phyloP scores from a whole-genome alignment of 371 early-diverging fungal species.

The Enterocytospora artemiae region DNA sequence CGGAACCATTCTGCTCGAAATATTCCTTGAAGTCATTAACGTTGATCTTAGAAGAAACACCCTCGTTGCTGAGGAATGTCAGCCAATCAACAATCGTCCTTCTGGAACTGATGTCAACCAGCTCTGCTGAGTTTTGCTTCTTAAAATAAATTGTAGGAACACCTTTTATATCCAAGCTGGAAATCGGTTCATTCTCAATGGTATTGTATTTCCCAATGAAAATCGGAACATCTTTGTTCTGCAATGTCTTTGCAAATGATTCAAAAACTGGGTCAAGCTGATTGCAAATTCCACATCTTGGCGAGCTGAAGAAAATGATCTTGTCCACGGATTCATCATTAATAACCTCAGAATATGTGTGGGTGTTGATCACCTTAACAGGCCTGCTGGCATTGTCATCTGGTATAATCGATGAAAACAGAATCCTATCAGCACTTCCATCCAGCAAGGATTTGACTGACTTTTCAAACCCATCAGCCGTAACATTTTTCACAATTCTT shows the following conservation, averaged over 20 bases:
- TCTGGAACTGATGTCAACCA: not conserved
- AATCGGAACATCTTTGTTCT: slow-evolving; percentile 15
- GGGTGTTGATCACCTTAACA: slow-evolving; percentile 38
- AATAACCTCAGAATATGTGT: slow-evolving; percentile 3
- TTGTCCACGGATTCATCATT: slow-evolving; percentile 27
- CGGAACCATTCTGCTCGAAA: not conserved
- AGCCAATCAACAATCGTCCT: not conserved
- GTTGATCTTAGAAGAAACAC: slow-evolving; percentile 1
- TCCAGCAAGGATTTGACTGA: slow-evolving; percentile 24
- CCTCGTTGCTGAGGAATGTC: not conserved
- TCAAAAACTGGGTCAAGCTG: slow-evolving; percentile 38
- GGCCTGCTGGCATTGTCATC: slow-evolving; percentile 31
- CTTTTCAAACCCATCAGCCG: slow-evolving; percentile 6
- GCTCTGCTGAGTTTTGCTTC: slow-evolving; percentile 27
- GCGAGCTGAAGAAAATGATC: slow-evolving; percentile 36
- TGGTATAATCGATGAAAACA: slow-evolving; percentile 23
- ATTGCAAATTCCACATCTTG: slow-evolving; percentile 35
- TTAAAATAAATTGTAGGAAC: slow-evolving; percentile 38
- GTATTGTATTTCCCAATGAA: slow-evolving; percentile 32
- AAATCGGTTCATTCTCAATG: slow-evolving; percentile 32
- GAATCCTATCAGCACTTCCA: slow-evolving; percentile 11
- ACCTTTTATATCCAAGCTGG: slow-evolving; percentile 24
- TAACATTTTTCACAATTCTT: slow-evolving; percentile 18
- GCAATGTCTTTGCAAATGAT: slow-evolving; percentile 11
- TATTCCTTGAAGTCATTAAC: slow-evolving; percentile 4